Base-by-base conservation (phyloP, 208 protist species). In the Leishmania martiniquensis region DNA sequence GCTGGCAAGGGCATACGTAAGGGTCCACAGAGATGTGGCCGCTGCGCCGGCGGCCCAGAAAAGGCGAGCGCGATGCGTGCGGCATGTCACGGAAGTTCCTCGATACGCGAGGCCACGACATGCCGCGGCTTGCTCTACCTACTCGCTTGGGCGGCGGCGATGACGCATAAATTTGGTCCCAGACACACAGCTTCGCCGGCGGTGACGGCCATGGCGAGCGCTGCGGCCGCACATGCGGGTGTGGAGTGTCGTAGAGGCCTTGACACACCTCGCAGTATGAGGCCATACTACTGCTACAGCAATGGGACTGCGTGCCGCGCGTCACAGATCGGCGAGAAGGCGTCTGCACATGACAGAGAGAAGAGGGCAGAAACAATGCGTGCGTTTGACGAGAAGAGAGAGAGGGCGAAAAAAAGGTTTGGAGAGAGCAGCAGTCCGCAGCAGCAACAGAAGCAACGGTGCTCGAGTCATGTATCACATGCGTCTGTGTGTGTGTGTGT, bases 261-360 rank as follows among this genome's bases (percentile, higher is more conserved):
- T 85, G 89, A 67, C 93, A 96, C 25, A 94, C 89, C 37, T 92
- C 89, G 73, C 93, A 96, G 87, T 96, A 96, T 7, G 93, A 95
- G 29, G 89, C 76, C 93, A 96, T 96, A 2, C 20, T 34, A 49
- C 69, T 37, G 47, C n/a, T 57, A n/a, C 13, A 59, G 15, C 3
- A 29, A 29, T 47, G 37, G 3, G 17, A 44, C 34, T 9, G 37
- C 25, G 47, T 37, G n/a, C 55, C 75, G 62, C 62, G 34, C 37
- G 39, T 20, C 3, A 55, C 20, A n/a, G 10, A 78, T 47, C 42
- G 49, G 55, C 51, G 39, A 51, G 29, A 78, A 34, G 6, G n/a
- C 12, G 44, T 45, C 44, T 29, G 49, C 17, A 29, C 7, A 20
- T 37, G 29, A 20, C 49, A 22, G 20, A 52, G 29, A 73, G 51